phyloP scores from a whole-genome alignment of 257 asterid genomes.

The Nicotiana obtusifolia region DNA sequence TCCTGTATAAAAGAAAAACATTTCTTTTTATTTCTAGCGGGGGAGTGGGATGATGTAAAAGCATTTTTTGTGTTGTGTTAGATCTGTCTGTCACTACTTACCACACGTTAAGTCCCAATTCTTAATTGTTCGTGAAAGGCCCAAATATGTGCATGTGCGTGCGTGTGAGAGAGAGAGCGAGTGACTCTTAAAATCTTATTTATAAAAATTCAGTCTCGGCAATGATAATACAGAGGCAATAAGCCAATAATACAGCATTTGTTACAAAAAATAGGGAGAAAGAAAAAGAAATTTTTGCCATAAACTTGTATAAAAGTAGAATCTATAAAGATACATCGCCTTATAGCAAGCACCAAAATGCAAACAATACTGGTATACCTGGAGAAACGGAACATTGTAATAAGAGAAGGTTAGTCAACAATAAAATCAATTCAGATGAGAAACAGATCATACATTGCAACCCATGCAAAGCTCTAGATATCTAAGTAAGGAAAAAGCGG shows the following conservation, averaged over 20 bases:
- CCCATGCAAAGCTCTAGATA: neutral
- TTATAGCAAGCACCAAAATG: neutral
- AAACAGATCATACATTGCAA: neutral
- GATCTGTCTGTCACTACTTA: neutral
- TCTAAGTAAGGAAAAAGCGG: too few relatives aligned
- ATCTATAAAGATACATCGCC: neutral
- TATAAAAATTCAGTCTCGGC: conserved; percentile 13
- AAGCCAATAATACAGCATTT: conserved; percentile 8
- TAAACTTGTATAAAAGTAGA: neutral
- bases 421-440: neutral
- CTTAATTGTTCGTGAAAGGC: neutral
- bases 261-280: neutral
- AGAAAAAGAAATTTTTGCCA: neutral
- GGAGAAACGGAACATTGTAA: neutral
- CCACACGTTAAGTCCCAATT: neutral
- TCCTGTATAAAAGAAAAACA: neutral
- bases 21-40: neutral
- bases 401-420: neutral
- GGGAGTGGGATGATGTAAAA: neutral
- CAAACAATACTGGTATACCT: conserved; percentile 2
- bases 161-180: neutral
- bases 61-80: neutral
- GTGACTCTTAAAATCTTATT: conserved; percentile 8
- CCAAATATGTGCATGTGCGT: neutral
- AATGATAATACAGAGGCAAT: conserved; percentile 15